Evolutionary conservation across 352 stramenopile species (phyloP), one percentile per base, ranked within the genome.

Genomic region (Phytophthora palmivora): DNA sequence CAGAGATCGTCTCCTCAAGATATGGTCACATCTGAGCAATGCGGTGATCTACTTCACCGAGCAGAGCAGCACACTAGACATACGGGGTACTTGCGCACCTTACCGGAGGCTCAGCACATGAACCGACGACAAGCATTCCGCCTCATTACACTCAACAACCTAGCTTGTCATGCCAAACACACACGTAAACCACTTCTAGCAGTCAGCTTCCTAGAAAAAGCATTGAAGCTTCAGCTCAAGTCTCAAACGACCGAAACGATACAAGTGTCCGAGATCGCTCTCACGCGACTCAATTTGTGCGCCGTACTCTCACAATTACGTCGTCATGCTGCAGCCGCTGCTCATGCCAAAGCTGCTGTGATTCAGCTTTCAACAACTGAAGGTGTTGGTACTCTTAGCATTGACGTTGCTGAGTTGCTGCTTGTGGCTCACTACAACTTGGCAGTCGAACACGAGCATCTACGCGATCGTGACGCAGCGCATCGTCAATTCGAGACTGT

Each of bases 141-240:
- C 8, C 64, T 86, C 14, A 58, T 87, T 30, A 79, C 69, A 10
- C 73, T 91, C 62, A 91, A 91, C 55, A 91, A 91, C 60, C 68
- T 91, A 16, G 77, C 82, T 10, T 91, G 82, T 41, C 84, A 78
- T 56, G 56, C 79, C 43, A 83, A 82, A 36, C 67, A 84, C 38
- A 57, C 50, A 10, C 48, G 62, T 9, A 83, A 77, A 60, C 75
- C 80, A 0, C 55, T 84, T 15, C 54, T 42, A 0, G 80, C 80
- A 10, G 72, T 89, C 22, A 37, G 41, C 0, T 84, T 68, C 16
- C 63, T 89, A 19, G 78, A 89, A 45, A 72, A 72, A 45, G 66
- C 58, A 3, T 68, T 89, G 18, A 73, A 78, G 42, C 62, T 89
- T 1, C 77, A 89, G 58, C 45, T 76, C 22, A 70, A 79, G 56